Conservation (phyloP, 2,329 filamentous ascomycete genomes). For the Diplodia mutila region DNA sequence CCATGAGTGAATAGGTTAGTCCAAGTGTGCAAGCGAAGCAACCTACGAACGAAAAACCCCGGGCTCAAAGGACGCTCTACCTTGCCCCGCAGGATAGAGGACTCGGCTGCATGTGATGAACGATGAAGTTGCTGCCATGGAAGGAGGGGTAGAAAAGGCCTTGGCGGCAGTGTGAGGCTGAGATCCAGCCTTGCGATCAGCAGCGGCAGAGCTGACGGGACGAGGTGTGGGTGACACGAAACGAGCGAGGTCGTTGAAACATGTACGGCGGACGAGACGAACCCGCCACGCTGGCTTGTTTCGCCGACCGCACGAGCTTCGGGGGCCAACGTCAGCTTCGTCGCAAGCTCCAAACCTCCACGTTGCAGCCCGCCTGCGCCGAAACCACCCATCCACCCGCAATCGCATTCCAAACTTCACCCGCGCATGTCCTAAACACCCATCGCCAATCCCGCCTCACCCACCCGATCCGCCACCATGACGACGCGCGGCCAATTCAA, state of each 20-base stretch:
- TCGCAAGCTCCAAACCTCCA: slow-evolving; percentile 15
- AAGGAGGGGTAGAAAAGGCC: not conserved
- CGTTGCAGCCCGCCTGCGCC: slow-evolving; percentile 24
- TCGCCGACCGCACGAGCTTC: slow-evolving; percentile 3
- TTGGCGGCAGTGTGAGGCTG: not conserved
- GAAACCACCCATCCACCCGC: not conserved
- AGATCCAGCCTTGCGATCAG: not conserved
- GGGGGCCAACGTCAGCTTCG: slow-evolving; percentile 16
- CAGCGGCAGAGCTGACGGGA: not conserved
- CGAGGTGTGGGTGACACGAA: not conserved
- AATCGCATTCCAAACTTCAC: not conserved
- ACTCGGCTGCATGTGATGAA: not conserved
- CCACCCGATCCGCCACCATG: slow-evolving; percentile 35
- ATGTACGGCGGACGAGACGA: not conserved
- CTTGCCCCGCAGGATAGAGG: rapidly evolving
- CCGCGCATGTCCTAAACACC: not conserved
- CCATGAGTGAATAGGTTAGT: too few species aligned
- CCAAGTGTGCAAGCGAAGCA: too few species aligned
- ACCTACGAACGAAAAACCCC: not conserved
- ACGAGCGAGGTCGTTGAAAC: not conserved
- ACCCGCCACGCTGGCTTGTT: not conserved
- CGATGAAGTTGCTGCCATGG: not conserved
- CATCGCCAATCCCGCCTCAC: not conserved
- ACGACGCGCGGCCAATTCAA: slow-evolving; percentile 58
- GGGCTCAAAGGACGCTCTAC: not conserved